Percentiles rank a stretch among this genome's conserved stretches.
phyloP scores from a whole-genome alignment of 225 moss, liverwort and hornwort genomes.

The Climacium dendroides region DNA sequence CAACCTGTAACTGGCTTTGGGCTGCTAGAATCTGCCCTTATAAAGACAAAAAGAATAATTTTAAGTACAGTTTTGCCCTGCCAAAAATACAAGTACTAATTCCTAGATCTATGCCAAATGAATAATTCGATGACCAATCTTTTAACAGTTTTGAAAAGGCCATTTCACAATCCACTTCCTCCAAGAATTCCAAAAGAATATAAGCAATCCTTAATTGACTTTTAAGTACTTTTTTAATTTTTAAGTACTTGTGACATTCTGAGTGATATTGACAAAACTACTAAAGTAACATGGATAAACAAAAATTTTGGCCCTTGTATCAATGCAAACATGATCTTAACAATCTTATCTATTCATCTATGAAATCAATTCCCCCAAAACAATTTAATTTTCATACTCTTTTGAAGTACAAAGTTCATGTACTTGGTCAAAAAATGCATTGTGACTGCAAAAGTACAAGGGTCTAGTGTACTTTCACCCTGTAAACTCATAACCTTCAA shows the following conservation, averaged over 20 bases:
- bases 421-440: neutral
- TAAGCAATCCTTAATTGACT: neutral
- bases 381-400: too few species aligned
- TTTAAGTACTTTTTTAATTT: neutral
- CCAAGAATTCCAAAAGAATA: rapidly evolving
- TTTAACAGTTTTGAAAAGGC: neutral
- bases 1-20: rapidly evolving
- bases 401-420: neutral
- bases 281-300: too few species aligned
- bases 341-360: too few species aligned
- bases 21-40: rapidly evolving
- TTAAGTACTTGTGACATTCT: neutral
- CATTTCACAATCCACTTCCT: neutral
- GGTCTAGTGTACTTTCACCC: too few species aligned
- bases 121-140: rapidly evolving
- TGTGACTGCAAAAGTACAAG: neutral
- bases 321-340: neutral
- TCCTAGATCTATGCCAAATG: neutral
- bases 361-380: too few species aligned
- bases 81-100: neutral
- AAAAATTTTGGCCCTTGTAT: neutral
- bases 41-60: too few species aligned
- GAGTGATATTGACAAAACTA: too few species aligned
- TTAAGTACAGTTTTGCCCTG: neutral
- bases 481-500: too few species aligned